phyloP scores from a whole-genome alignment of 495 filamentous ascomycete genomes.

The Aspergillus conjunctus region DNA sequence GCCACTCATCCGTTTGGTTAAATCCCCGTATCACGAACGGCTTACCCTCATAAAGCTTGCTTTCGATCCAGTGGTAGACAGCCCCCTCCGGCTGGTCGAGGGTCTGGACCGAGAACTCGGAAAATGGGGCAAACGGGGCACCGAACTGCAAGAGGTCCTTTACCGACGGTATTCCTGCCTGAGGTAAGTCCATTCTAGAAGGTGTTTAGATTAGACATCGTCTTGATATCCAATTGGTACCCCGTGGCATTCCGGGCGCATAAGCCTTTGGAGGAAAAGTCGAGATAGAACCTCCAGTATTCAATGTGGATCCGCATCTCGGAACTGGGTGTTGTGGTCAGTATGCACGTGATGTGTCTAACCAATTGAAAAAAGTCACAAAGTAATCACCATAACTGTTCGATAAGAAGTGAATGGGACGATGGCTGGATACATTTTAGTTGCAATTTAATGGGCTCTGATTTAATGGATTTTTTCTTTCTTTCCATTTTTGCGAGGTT shows the following conservation, averaged over 20 bases:
- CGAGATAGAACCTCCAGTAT: background rate
- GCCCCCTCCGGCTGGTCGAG: constrained; percentile 10
- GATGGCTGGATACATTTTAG: too few species aligned
- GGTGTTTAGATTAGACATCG: background rate
- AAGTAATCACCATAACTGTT: too few species aligned
- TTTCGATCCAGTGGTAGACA: constrained; percentile 14
- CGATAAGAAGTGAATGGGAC: too few species aligned
- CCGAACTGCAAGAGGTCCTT: constrained; percentile 21
- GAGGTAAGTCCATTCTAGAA: constrained; percentile 17
- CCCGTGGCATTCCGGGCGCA: background rate
- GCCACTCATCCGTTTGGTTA: constrained; percentile 11
- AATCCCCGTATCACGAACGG: constrained; percentile 26
- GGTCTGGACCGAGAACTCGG: constrained; percentile 26
- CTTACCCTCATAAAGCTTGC: constrained; percentile 20
- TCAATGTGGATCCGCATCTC: constrained; percentile 1
- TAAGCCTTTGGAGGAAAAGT: background rate
- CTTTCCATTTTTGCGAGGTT: too few species aligned
- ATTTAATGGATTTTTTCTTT: too few species aligned
- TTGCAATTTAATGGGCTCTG: too few species aligned
- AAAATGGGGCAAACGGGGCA: constrained; percentile 25
- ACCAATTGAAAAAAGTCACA: too few species aligned
- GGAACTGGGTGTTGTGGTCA: background rate
- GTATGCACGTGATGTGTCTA: background rate
- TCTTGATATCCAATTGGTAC: background rate
- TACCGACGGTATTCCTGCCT: constrained; percentile 9